These are phyloP conservation scores for Fraxinus angustifolia DNA, from an alignment of 305 asterid genomes.

Conservation along the genomic window DNA sequence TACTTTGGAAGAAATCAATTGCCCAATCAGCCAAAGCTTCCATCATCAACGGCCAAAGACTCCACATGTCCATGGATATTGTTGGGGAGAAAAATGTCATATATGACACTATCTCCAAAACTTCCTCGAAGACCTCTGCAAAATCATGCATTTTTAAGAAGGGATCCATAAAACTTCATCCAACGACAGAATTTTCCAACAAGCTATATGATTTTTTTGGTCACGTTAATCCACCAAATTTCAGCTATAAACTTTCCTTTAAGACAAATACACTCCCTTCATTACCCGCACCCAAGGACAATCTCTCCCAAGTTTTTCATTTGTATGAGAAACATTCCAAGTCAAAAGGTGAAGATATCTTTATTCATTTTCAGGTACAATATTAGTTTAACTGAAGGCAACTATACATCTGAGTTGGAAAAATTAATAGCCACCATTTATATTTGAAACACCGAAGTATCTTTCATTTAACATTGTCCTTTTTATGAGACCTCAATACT, in stretches of 20 bases:
- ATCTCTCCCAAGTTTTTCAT: conserved; percentile 7
- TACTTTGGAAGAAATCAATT: conserved; percentile 92
- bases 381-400: not conserved
- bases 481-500: not conserved
- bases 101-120: conserved; percentile 93
- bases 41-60: conserved; percentile 96
- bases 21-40: conserved; percentile 97
- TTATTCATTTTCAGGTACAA: not conserved
- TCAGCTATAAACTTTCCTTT: conserved; percentile 1
- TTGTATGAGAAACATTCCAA: not conserved
- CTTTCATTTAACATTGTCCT: not conserved
- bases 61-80: conserved; percentile 96
- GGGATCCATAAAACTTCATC: not conserved
- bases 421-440: not conserved
- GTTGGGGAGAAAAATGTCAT: conserved; percentile 93
- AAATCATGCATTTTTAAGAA: conserved; percentile 19
- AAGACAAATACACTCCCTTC: not conserved
- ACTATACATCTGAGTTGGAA: not conserved
- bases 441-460: not conserved
- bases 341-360: not conserved
- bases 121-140: conserved; percentile 98
- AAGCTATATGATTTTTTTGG: not conserved
- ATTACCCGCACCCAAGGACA: conserved; percentile 4
- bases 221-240: not conserved
- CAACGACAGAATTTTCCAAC: not conserved